phyloP scores from a whole-genome alignment of 345 rosid genomes.

The Populus pruinosa region DNA sequence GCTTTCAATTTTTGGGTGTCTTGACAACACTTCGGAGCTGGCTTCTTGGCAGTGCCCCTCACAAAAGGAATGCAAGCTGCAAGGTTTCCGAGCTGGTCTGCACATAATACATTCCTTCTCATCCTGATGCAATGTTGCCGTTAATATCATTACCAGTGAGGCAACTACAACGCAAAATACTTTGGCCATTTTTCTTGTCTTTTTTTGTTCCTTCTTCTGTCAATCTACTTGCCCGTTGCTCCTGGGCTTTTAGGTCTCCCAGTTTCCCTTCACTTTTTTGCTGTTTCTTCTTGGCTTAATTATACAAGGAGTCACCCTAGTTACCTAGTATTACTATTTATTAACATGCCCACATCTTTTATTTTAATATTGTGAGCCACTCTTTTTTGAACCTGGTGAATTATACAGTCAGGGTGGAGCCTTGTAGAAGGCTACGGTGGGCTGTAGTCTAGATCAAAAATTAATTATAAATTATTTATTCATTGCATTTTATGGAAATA shows the following conservation, averaged over 20 bases:
- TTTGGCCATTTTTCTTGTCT: conserved; percentile 5
- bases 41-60: conserved; percentile 41
- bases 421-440: no score
- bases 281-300: background rate
- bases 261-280: background rate
- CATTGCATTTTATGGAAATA: no score
- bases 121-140: conserved; percentile 27
- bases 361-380: background rate
- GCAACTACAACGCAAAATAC: conserved; percentile 15
- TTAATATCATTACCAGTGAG: conserved; percentile 7
- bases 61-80: conserved; percentile 45
- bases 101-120: conserved; percentile 42
- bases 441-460: no score
- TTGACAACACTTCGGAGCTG: conserved; percentile 40
- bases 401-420: no score
- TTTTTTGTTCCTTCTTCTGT: background rate
- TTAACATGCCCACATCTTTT: background rate
- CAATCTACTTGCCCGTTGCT: no score
- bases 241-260: background rate
- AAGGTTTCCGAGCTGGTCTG: conserved; percentile 32
- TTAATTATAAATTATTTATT: no score
- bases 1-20: conserved; percentile 34
- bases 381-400: no score
- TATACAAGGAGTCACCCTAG: background rate
- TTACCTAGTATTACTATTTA: background rate